Base-by-base conservation (phyloP, 192 early-diverging fungal genomes). In the Coemansia sp. region DNA sequence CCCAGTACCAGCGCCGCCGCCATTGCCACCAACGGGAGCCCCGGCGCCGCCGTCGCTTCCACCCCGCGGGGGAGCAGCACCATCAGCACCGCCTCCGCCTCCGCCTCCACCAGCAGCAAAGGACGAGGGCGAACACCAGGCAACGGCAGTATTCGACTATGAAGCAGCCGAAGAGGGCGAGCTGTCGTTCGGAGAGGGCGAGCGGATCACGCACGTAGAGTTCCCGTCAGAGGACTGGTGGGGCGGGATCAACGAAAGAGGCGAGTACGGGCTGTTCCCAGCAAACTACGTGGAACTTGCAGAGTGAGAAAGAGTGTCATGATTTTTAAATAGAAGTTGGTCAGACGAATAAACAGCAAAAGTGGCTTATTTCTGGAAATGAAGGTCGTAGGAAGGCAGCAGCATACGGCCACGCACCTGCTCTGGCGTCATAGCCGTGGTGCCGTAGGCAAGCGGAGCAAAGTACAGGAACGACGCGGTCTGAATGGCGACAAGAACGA, bases 221-320 rank as follows among this genome's bases (percentile, higher is more conserved):
- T 91, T 91, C 72, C 88, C 90, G 1, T 88, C 87, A 14, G 91
- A 93, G 10, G 96, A 94, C 35, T 98, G 96, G 96, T 98, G 96
- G 96, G 87, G 89, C 66, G 96, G 96, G 38, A 75, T 69, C 41
- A 81, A 79, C 35, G 43, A 67, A 39, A 72, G 67, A 53, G 90
- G 90, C 33, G 60, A 77, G 20, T 66, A 77, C 45, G 92, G 92
- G 20, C 65, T 93, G 67, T 93, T 93, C 85, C 92, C 92, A n/a
- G 87, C 89, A 81, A 90, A 86, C 71, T 73, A 75, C 43, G 82
- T 84, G 34, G 63, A 71, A 46, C 68, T 75, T 59, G 26, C 52
- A 46, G 57, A 33, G 15, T 58, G 12, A 20, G 11, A 14, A 6
- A 7, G 6, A 49, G 24, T 20, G 6, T 63, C 34, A 8, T 63